Conservation (phyloP, 2,329 filamentous ascomycete genomes). For the Decorospora gaudefroyi region DNA sequence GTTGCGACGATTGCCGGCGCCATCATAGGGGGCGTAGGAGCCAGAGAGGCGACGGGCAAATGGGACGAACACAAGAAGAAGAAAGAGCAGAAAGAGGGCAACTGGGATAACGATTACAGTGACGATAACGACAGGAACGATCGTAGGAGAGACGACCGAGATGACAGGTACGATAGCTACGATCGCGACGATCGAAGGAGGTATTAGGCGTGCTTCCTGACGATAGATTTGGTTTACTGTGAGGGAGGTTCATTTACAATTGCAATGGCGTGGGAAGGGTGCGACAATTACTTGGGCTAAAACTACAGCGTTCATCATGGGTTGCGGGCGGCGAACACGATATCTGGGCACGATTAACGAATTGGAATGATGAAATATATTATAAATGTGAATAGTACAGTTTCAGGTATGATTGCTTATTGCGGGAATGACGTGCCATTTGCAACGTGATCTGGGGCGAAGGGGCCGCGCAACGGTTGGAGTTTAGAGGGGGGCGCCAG, state of each 20-base stretch:
- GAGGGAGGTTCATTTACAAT: too few species aligned
- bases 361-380: conserved; percentile 3
- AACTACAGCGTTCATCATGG: background rate
- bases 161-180: conserved; percentile 10
- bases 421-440: conserved; percentile 16
- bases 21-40: conserved; percentile 43
- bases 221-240: conserved; percentile 4
- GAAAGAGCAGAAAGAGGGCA: conserved; percentile 8
- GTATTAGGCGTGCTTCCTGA: conserved; percentile 1
- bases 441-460: conserved; percentile 22
- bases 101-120: conserved; percentile 16
- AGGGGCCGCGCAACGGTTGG: conserved; percentile 13
- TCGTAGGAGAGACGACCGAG: conserved; percentile 3
- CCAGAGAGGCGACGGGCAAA: conserved; percentile 33
- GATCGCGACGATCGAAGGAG: conserved; percentile 3
- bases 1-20: conserved; percentile 43
- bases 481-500: conserved; percentile 11
- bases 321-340: background rate
- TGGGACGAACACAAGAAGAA: conserved; percentile 22
- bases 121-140: background rate
- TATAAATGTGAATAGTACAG: too few species aligned
- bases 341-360: background rate
- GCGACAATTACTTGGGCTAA: background rate
- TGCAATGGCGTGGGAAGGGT: background rate
- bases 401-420: conserved; percentile 3